These are phyloP conservation scores for Scedosporium apiospermum DNA, from an alignment of 2,329 filamentous ascomycete species.

Conservation along the genomic window DNA sequence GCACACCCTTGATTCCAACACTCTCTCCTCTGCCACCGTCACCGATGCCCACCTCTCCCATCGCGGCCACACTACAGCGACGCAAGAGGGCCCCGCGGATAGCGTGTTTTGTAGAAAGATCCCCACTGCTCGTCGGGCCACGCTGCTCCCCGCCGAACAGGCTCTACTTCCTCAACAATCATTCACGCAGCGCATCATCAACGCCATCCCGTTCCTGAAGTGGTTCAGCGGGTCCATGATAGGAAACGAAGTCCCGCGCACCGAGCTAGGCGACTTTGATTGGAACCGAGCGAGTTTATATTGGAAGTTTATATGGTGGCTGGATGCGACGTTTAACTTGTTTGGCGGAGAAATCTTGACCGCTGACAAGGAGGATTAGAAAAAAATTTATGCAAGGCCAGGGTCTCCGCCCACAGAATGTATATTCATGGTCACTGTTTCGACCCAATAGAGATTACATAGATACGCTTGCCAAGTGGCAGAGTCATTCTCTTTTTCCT, in stretches of 20 bases:
- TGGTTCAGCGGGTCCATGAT: slow-evolving; percentile 69
- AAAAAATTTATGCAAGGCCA: not conserved
- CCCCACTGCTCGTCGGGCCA: slow-evolving; percentile 55
- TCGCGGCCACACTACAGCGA: not conserved
- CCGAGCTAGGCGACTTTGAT: slow-evolving; percentile 69
- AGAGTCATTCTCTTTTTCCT: not conserved
- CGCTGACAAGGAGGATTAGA: slow-evolving; percentile 48
- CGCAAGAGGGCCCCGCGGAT: slow-evolving; percentile 15
- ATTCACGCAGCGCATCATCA: slow-evolving; percentile 51
- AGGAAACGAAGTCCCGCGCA: slow-evolving; percentile 64
- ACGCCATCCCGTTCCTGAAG: slow-evolving; percentile 57
- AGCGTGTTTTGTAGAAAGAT: slow-evolving; percentile 50
- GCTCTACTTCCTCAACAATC: slow-evolving; percentile 62
- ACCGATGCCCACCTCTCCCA: slow-evolving; percentile 19
- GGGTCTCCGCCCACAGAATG: not conserved
- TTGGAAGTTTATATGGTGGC: slow-evolving; percentile 57
- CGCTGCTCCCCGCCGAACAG: slow-evolving; percentile 58
- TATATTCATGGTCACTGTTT: not conserved
- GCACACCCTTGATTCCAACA: slow-evolving; percentile 43
- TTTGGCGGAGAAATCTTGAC: slow-evolving; percentile 50
- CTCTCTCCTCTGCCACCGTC: slow-evolving; percentile 34
- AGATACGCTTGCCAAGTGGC: not conserved
- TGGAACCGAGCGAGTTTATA: slow-evolving; percentile 58
- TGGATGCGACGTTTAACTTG: slow-evolving; percentile 48
- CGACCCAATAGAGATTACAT: not conserved